A percentile compares a stretch with the other conserved stretches of the same genome.
Evolutionary conservation across 2,329 filamentous ascomycete genomes (phyloP).

Genomic region (Stagonosporopsis cucurbitacearum): DNA sequence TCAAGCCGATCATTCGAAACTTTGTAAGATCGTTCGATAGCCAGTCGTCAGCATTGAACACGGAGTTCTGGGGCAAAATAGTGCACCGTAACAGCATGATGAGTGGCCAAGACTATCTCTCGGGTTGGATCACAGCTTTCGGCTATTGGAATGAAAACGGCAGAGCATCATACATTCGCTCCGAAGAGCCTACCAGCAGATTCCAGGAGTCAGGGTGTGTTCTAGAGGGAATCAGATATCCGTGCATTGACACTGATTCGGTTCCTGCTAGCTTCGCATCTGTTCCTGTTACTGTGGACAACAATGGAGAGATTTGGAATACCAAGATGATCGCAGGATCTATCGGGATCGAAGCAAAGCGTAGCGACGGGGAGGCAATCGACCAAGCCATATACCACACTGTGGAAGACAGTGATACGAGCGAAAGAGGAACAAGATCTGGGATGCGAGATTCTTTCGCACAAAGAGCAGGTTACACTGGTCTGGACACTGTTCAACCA

Average conservation of each 20-base stretch:
- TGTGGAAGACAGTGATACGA: neutral
- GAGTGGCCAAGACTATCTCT: slow-evolving; percentile 13
- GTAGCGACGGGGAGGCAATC: neutral
- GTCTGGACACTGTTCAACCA: neutral
- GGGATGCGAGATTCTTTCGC: neutral
- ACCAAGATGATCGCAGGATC: slow-evolving; percentile 25
- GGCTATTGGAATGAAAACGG: slow-evolving; percentile 26
- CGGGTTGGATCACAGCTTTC: slow-evolving; percentile 31
- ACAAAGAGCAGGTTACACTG: neutral
- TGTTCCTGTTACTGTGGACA: slow-evolving; percentile 21
- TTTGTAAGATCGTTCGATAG: slow-evolving; percentile 24
- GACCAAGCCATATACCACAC: neutral
- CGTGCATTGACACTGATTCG: slow-evolving; percentile 6
- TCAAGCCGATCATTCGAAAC: slow-evolving; percentile 19
- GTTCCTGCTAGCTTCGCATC: slow-evolving; percentile 15
- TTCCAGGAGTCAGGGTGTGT: neutral
- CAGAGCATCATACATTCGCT: too few relatives aligned
- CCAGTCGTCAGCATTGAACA: neutral
- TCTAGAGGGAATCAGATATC: slow-evolving; percentile 13
- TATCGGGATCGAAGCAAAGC: slow-evolving; percentile 12
- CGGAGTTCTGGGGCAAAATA: slow-evolving; percentile 24
- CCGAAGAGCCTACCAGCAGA: too few relatives aligned
- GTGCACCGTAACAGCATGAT: neutral
- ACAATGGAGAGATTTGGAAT: slow-evolving; percentile 11
- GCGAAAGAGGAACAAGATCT: neutral